phyloP scores from a whole-genome alignment of 169 alveolate genomes.

The Eimeria mitis region DNA sequence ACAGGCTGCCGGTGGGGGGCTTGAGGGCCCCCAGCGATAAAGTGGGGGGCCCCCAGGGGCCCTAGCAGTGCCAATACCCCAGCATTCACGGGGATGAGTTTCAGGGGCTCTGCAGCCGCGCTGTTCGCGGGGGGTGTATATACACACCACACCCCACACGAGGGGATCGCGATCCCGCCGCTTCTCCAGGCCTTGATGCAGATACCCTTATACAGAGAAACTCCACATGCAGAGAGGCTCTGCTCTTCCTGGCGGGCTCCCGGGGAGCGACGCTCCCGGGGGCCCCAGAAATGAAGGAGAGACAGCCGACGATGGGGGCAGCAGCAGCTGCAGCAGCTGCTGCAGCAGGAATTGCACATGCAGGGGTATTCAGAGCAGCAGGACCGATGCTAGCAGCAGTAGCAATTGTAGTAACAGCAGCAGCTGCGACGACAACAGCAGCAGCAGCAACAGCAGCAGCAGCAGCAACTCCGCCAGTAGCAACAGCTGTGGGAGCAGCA shows the following conservation, averaged over 20 bases:
- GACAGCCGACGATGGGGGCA: neutral
- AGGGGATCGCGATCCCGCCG: slow-evolving; percentile 5
- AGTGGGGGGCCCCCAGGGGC: neutral
- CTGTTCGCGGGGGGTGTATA: slow-evolving; percentile 32
- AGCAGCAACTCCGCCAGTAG: neutral
- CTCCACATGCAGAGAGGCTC: neutral
- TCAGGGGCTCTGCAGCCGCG: slow-evolving; percentile 1
- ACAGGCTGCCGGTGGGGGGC: neutral
- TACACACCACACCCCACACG: neutral
- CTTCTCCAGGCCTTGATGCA: neutral
- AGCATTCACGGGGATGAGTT: neutral
- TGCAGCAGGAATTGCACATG: neutral
- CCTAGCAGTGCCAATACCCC: neutral
- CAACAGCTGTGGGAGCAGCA: neutral
- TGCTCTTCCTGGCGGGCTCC: neutral
- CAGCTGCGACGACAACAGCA: neutral
- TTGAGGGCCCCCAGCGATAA: neutral
- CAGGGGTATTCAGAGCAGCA: neutral
- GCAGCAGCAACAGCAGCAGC: neutral
- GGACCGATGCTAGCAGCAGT: neutral
- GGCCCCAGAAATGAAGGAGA: neutral
- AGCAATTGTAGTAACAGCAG: neutral
- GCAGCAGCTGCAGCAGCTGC: neutral
- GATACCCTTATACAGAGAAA: neutral
- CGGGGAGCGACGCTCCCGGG: neutral